Evolutionary conservation across 805 yeast genomes (phyloP), one percentile per base, ranked within the genome.

Genomic region (Cyberlindnera subsufficiens): DNA sequence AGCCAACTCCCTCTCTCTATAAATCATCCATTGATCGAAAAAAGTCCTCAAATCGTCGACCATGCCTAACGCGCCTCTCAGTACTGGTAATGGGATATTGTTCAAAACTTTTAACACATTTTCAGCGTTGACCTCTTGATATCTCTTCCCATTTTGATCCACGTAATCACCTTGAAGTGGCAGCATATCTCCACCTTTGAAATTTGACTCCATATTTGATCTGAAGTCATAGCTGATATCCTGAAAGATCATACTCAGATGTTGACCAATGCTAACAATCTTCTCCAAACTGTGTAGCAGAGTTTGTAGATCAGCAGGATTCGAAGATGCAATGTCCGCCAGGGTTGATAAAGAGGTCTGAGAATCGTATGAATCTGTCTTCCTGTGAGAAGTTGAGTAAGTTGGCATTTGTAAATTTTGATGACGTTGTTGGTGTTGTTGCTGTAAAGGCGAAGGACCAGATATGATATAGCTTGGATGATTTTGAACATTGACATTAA

Each of bases 301-400:
- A 11, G 17, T 19, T 3, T 30, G 25, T 32, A 20, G 29, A 22
- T 38, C 46, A 17, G 29, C 15, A 6, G 20, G 22, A 15, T 32
- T 38, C 7, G 35, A 33, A 2, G 39, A 39, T 3, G 58, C 59
- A 35, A 58, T 50, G 39, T 56, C 60, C 11, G 60, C 62, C n/a
- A 58, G 35, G 2, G 56, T 44, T 2, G 52, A 47, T 8, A 58
- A 35, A 0, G 60, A 56, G 0, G 47, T 41, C 32, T 56, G 56
- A 1, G 55, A 54, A 42, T 51, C 59, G 29, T 50, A 46, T 0
- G 60, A 56, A 32, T 52, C 56, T 13, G 39, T 44, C 38, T 50
- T 51, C 5, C 16, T 14, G 11, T 37, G 33, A 18, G 37, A 36
- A 19, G 37, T 50, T 9, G 47, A 45, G n/a, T 45, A 42, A 11